Conservation (phyloP, 2,329 filamentous ascomycete species). For the Ceratocystis ficicola region DNA sequence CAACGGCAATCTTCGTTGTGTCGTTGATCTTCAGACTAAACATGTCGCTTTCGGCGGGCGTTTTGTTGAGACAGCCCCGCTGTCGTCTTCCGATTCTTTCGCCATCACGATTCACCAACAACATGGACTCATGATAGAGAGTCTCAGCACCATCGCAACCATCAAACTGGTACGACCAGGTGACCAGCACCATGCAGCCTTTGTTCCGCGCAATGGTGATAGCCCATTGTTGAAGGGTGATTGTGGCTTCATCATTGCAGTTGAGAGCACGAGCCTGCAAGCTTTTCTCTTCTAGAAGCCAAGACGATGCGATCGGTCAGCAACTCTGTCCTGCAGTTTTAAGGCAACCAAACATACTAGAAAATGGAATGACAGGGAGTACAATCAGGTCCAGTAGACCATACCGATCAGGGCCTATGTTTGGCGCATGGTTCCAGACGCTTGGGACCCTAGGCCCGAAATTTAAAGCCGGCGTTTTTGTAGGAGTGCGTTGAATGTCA, state of each 20-base stretch:
- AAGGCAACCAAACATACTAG: background rate
- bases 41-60: background rate
- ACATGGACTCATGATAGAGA: background rate
- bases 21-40: background rate
- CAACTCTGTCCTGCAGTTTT: background rate
- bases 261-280: background rate
- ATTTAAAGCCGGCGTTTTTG: background rate
- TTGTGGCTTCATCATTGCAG: background rate
- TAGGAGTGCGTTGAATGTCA: background rate
- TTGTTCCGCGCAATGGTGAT: constrained; percentile 2
- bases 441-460: background rate
- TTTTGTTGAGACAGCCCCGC: background rate
- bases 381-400: background rate
- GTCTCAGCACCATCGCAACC: background rate
- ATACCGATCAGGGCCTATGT: background rate
- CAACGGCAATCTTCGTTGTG: background rate
- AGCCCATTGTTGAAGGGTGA: background rate
- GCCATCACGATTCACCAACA: background rate
- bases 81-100: background rate
- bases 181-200: constrained; percentile 1
- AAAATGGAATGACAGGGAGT: background rate
- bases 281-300: background rate
- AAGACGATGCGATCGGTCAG: background rate
- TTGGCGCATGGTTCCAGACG: background rate
- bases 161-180: background rate